These are phyloP conservation scores for Parathielavia hyrcaniae DNA, from an alignment of 495 filamentous ascomycete species.

Conservation along the genomic window DNA sequence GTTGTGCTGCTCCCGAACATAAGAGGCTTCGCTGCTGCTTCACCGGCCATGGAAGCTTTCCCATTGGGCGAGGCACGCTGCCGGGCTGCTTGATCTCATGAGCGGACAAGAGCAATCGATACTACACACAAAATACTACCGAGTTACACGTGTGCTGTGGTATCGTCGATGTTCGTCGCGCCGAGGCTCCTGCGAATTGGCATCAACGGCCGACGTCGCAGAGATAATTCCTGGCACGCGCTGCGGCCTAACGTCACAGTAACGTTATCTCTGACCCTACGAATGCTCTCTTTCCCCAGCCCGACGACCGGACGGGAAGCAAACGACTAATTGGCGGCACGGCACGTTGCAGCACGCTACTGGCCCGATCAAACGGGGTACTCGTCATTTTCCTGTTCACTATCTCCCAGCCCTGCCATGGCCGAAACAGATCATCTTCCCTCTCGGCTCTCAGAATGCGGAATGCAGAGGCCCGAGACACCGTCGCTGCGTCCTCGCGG, in stretches of 20 bases:
- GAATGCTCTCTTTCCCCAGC: background rate
- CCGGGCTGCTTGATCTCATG: background rate
- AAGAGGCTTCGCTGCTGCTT: conserved; percentile 8
- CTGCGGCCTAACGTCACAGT: background rate
- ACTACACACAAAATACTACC: background rate
- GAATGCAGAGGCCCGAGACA: conserved; percentile 4
- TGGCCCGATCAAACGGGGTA: conserved; percentile 4
- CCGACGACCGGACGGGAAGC: background rate
- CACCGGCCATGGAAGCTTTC: background rate
- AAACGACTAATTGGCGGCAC: conserved; percentile 3
- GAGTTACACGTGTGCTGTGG: no score
- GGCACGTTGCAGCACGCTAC: conserved; percentile 13
- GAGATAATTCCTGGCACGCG: background rate
- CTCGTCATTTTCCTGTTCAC: background rate
- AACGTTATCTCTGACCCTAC: no score
- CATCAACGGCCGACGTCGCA: background rate
- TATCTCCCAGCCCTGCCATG: background rate
- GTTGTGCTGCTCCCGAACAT: conserved; percentile 17
- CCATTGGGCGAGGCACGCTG: conserved; percentile 18
- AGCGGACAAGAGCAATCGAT: background rate
- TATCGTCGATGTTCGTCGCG: background rate
- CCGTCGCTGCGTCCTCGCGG: conserved; percentile 20
- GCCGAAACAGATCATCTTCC: background rate
- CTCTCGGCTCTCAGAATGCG: background rate
- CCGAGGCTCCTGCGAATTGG: background rate